Evolutionary conservation across 139 green algal species (phyloP), one percentile per base, ranked within the genome.

Genomic region (Monoraphidium neglectum): DNA sequence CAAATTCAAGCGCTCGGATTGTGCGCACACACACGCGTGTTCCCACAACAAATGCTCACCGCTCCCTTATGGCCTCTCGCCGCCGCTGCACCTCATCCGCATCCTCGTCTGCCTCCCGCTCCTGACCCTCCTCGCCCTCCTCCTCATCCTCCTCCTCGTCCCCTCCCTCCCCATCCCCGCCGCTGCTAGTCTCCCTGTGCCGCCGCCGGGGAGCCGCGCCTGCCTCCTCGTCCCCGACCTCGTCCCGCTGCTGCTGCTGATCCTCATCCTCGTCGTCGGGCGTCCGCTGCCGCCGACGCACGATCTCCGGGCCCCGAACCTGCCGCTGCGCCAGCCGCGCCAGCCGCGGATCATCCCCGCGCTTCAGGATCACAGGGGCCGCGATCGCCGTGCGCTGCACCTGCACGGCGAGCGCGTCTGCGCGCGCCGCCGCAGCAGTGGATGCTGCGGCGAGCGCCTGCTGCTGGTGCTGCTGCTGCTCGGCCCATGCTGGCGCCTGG

Each of bases 401-500:
- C 36, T 80, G 69, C 73, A 87, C 65, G 21, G 40, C 62, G 2
- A 70, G 38, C 1, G 37, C 53, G 28, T 83, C 69, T 1, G 70
- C 64, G 28, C 8, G 8, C 62, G 35, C 16, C 36, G 62, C 35
- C 16, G 28, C 65, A 38, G n/a, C 38, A 72, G 66, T 21, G 24
- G 35, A 26, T 15, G 28, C 37, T 8, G 66, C 30, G 37, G 68
- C 35, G 15, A 18, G 37, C 54, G 76, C 57, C 38, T 64, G 49
- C 37, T 24, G 51, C 13, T 60, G 30, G 38, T 70, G 38, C 64
- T 73, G 46, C 63, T 90, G 86, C 33, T 85, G 51, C 8, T 83
- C 66, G 3, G 88, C 84, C 94, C 94, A 98, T 60, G 94, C 90
- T 13, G 94, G 94, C 4, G 89, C 92, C 47, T 87, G 86, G 49